phyloP scores from a whole-genome alignment of 1,139 yeast genomes.

The Yamadazyma diddensiae region DNA sequence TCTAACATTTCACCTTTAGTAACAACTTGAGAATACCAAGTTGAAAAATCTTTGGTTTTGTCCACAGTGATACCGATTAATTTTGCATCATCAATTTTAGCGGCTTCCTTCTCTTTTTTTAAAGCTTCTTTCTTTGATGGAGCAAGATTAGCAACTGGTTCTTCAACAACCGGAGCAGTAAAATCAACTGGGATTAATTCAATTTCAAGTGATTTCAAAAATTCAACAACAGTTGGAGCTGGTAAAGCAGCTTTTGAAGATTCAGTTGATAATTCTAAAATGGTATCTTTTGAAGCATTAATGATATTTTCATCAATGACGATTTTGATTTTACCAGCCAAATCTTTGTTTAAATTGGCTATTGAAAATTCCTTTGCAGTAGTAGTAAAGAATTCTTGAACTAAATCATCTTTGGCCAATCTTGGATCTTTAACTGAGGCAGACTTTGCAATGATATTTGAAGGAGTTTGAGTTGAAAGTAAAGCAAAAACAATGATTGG shows the following conservation, averaged over 20 bases:
- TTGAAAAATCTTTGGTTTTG: slow-evolving; percentile 86
- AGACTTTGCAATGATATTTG: slow-evolving; percentile 59
- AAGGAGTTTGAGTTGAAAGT: slow-evolving; percentile 67
- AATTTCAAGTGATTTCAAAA: slow-evolving; percentile 55
- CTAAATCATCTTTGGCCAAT: slow-evolving; percentile 78
- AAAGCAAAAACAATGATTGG: slow-evolving; percentile 82
- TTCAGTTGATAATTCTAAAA: slow-evolving; percentile 59
- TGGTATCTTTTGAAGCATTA: slow-evolving; percentile 35
- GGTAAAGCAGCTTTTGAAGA: slow-evolving; percentile 55
- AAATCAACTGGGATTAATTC: slow-evolving; percentile 61
- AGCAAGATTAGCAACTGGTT: slow-evolving; percentile 14
- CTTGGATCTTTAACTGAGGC: slow-evolving; percentile 83
- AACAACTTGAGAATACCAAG: slow-evolving; percentile 95
- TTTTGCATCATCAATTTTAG: slow-evolving; percentile 82
- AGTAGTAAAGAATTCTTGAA: slow-evolving; percentile 61
- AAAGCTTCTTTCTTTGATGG: slow-evolving; percentile 25
- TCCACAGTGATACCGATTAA: slow-evolving; percentile 95
- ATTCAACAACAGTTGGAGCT: slow-evolving; percentile 51
- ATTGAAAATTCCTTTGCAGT: slow-evolving; percentile 66
- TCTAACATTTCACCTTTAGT: slow-evolving; percentile 98
- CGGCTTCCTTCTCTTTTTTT: slow-evolving; percentile 41
- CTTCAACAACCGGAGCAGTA: slow-evolving; percentile 35
- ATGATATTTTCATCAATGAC: slow-evolving; percentile 60
- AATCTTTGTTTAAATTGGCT: slow-evolving; percentile 52
- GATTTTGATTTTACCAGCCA: slow-evolving; percentile 63